Conservation (phyloP, 192 early-diverging fungal species). For the Thamnidium elegans region DNA sequence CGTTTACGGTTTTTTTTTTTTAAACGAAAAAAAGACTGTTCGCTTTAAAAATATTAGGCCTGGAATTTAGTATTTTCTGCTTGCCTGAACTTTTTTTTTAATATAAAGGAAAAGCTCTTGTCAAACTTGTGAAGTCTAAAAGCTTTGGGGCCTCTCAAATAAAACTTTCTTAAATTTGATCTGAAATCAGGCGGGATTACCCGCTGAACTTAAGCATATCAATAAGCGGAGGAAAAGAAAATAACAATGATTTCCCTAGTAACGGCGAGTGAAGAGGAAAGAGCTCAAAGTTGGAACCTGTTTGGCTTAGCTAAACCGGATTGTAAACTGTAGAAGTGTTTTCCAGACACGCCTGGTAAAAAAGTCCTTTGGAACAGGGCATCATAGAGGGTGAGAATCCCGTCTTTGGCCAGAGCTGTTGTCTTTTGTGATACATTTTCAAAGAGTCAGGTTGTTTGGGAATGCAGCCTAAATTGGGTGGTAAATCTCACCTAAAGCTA, state of each 20-base stretch:
- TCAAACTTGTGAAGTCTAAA: no score
- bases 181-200: constrained; percentile 63
- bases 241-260: constrained; percentile 77
- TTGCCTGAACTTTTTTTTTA: no score
- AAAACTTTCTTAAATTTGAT: constrained; percentile 35
- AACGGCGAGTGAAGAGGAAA: constrained; percentile 76
- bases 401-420: constrained; percentile 42
- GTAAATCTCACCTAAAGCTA: constrained; percentile 80
- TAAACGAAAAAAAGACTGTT: no score
- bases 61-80: no score
- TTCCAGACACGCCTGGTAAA: constrained; percentile 37
- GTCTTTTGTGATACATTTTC: constrained; percentile 53
- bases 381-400: constrained; percentile 77
- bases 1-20: no score
- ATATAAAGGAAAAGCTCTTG: no score
- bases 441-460: constrained; percentile 76
- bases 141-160: not conserved
- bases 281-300: constrained; percentile 68
- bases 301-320: constrained; percentile 39
- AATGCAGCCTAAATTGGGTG: constrained; percentile 73
- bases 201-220: constrained; percentile 81
- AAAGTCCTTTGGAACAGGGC: constrained; percentile 67
- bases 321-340: constrained; percentile 65
- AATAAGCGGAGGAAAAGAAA: constrained; percentile 80
- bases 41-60: no score